These are phyloP conservation scores for Suillus ampliporus DNA, from an alignment of 768 basidiomycete genomes.

Conservation along the genomic window DNA sequence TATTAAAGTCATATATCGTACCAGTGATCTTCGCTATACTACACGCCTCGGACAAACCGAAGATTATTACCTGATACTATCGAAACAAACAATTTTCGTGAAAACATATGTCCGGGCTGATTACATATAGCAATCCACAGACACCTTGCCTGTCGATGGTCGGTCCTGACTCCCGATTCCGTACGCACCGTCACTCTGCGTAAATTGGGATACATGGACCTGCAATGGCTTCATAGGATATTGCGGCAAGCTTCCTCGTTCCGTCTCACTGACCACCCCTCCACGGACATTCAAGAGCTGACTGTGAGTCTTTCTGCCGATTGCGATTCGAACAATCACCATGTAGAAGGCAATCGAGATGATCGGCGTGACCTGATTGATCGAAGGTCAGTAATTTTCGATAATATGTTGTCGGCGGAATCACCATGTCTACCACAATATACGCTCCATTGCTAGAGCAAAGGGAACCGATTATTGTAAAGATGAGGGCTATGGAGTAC, in stretches of 20 bases:
- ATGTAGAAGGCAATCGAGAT: conserved; percentile 50
- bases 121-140: too few relatives aligned
- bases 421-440: conserved; percentile 43
- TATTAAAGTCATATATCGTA: too few relatives aligned
- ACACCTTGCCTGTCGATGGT: too few relatives aligned
- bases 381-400: neutral
- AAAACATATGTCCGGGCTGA: too few relatives aligned
- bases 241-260: neutral
- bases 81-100: too few relatives aligned
- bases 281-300: neutral
- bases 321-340: conserved; percentile 46
- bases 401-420: conserved; percentile 6
- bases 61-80: too few relatives aligned
- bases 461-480: conserved; percentile 37
- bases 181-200: too few relatives aligned
- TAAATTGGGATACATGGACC: too few relatives aligned
- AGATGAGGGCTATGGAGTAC: conserved; percentile 42
- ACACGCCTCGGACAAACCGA: too few relatives aligned
- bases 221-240: neutral
- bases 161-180: too few relatives aligned
- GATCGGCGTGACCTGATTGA: conserved; percentile 40
- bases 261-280: neutral
- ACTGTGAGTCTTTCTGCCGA: neutral
- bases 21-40: too few relatives aligned
- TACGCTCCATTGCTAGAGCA: conserved; percentile 37